Base-by-base conservation (phyloP, 2,329 filamentous ascomycete species). In the Scytalidium lignicola region DNA sequence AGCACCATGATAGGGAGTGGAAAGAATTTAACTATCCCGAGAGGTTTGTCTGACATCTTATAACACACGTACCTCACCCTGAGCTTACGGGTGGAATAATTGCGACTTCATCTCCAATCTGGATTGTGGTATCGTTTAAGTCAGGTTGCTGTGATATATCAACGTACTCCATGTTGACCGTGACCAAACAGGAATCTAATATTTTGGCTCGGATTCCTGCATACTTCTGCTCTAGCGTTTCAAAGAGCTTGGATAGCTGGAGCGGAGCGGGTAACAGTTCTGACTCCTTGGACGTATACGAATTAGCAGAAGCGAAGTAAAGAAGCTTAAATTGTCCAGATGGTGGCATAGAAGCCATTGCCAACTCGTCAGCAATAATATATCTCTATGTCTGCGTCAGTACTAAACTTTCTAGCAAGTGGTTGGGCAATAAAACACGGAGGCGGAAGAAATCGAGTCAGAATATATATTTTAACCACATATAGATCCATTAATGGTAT, bases 81-180 rank as follows among this genome's bases (percentile, higher is more conserved):
- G 89, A 90, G 73, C 89, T 95, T 56, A 95, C 90, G 9, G 90
- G 89, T 28, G 90, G 89, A 50, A 95, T 92, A 29, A 95, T 86
- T 40, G 86, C 90, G 48, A 95, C 88, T 70, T 95, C 90, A 63
- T 95, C 89, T 22, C 85, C 87, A 54, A 81, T 80, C 46, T 81
- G 69, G 50, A 95, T 86, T 49, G 80, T 64, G 21, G 73, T 57
- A 15, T 70, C 70, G 8, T 63, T 62, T 15, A 60, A 61, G 17
- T 69, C 70, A 17, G 67, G 67, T 26, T 69, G 68, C 39, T 73
- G 73, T 6, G 62, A 62, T 10, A 89, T 59, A 63, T 93, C 86
- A 62, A 92, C 82, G 69, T 95, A 95, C 51, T 88, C 79, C 47
- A 92, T 70, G 58, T 95, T 93, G 62, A 95, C 72, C 20, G 88